phyloP scores from a whole-genome alignment of 352 stramenopile genomes.

The Phytophthora sp. region DNA sequence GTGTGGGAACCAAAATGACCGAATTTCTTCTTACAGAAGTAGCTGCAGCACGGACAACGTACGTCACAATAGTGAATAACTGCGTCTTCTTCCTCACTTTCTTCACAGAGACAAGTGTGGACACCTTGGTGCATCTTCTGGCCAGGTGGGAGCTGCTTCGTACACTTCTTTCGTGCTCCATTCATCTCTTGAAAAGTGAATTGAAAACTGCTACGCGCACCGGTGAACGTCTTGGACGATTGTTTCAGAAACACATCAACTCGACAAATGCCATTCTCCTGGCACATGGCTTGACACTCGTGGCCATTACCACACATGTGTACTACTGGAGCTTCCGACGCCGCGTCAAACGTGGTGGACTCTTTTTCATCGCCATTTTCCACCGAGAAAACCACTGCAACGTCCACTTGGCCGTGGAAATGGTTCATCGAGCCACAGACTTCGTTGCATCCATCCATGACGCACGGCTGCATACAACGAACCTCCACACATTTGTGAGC shows the following conservation, averaged over 20 bases:
- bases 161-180: neutral
- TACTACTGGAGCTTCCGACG: neutral
- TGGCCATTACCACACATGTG: neutral
- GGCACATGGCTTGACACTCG: neutral
- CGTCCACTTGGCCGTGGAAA: neutral
- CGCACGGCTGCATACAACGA: neutral
- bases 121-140: neutral
- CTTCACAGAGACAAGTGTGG: neutral
- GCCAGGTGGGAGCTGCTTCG: neutral
- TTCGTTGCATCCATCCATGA: neutral
- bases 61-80: slow-evolving; percentile 53
- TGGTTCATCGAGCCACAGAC: neutral
- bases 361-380: neutral
- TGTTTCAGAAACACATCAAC: slow-evolving; percentile 39
- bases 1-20: slow-evolving; percentile 51
- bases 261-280: neutral
- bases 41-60: slow-evolving; percentile 57
- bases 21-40: slow-evolving; percentile 59
- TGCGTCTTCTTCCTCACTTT: neutral
- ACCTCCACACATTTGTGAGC: neutral
- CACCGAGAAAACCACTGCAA: neutral
- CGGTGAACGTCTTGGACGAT: slow-evolving; percentile 53
- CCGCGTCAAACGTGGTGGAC: too few relatives aligned
- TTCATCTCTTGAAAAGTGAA: slow-evolving; percentile 60
- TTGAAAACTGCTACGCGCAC: slow-evolving; percentile 49